These are phyloP conservation scores for Heterobasidion occidentale DNA, from an alignment of 1,284 basidiomycete genomes.

Conservation along the genomic window DNA sequence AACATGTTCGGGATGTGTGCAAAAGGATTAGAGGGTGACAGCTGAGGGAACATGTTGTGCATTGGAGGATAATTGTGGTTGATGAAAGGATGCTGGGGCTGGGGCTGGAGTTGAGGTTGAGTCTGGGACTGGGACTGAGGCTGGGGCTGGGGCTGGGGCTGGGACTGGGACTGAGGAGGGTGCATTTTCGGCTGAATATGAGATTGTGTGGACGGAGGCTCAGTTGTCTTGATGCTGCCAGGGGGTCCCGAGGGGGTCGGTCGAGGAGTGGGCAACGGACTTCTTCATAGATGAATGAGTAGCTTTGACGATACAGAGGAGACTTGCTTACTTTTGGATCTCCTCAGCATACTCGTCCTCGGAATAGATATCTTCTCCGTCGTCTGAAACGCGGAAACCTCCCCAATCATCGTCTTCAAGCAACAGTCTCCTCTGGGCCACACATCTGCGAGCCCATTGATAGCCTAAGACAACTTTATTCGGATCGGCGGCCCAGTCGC, in stretches of 20 bases:
- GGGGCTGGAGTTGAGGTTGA: not conserved
- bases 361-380: conserved; percentile 11
- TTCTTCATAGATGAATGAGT: not conserved
- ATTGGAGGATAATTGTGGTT: not conserved
- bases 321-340: conserved; percentile 16
- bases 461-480: conserved; percentile 40
- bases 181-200: not conserved
- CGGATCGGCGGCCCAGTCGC: conserved; percentile 43
- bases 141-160: not conserved
- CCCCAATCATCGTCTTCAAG: conserved; percentile 48
- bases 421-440: conserved; percentile 32
- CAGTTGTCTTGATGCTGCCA: not conserved
- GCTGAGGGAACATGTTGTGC: not conserved
- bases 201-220: not conserved
- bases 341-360: conserved; percentile 28
- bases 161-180: not conserved
- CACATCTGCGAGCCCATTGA: conserved; percentile 34
- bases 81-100: not conserved
- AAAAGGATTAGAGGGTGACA: not conserved
- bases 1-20: not conserved
- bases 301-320: not conserved
- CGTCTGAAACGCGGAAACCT: conserved; percentile 31
- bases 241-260: conserved; percentile 37
- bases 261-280: conserved; percentile 44
- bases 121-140: not conserved